Conservation (phyloP, 2,329 filamentous ascomycete species). For the Pseudogymnoascus sp. region DNA sequence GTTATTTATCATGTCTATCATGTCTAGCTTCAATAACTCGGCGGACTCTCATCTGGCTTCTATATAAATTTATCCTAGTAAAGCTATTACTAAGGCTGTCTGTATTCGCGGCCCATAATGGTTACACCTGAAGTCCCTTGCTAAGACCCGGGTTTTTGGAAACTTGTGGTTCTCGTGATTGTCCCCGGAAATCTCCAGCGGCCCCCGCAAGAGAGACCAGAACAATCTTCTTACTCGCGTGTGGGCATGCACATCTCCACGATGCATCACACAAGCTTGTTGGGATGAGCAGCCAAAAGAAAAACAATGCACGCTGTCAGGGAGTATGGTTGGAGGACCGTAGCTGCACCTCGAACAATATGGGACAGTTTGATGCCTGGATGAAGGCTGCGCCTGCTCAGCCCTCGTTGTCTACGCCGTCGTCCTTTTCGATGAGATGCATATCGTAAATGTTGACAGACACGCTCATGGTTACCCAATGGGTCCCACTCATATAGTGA, state of each 20-base stretch:
- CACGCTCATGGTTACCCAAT: constrained; percentile 2
- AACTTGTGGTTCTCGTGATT: not conserved
- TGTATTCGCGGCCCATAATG: not conserved
- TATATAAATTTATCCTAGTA: not conserved
- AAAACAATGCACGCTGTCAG: not conserved
- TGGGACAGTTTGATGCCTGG: not conserved
- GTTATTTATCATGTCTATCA: not conserved
- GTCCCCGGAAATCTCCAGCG: not conserved
- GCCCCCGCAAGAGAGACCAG: not conserved
- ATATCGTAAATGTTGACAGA: not conserved
- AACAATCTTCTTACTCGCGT: not conserved
- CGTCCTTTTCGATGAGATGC: not conserved
- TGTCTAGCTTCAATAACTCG: not conserved
- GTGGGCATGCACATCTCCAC: not conserved
- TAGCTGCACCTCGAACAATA: not conserved
- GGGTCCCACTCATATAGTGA: constrained; percentile 1
- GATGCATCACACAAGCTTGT: not conserved
- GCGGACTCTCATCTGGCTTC: not conserved
- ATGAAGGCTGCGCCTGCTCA: not conserved
- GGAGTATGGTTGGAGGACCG: not conserved
- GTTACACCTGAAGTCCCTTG: not conserved
- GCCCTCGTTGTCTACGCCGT: not conserved
- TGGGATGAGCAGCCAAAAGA: not conserved
- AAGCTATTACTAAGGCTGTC: not conserved
- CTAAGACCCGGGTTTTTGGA: not conserved